These are phyloP conservation scores for Epichloe baconii DNA, from an alignment of 2,329 filamentous ascomycete genomes.

Conservation along the genomic window DNA sequence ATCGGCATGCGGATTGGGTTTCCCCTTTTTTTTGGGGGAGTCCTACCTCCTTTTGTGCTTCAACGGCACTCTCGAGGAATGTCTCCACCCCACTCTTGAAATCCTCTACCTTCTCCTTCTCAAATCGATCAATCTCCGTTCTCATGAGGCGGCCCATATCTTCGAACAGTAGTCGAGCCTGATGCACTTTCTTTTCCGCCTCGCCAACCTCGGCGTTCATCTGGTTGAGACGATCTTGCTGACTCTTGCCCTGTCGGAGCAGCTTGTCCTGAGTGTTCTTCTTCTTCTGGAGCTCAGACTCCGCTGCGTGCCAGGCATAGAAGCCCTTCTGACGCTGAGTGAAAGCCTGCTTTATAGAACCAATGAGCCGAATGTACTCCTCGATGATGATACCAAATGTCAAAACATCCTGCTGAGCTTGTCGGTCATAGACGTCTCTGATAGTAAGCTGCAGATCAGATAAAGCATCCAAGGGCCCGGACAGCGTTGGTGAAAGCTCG, in stretches of 20 bases:
- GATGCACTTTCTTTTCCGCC: conserved; percentile 84
- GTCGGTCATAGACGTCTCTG: conserved; percentile 86
- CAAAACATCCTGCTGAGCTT: conserved; percentile 91
- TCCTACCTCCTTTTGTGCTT: conserved; percentile 92
- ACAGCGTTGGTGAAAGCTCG: conserved; percentile 79
- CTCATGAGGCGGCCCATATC: conserved; percentile 96
- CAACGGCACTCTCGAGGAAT: conserved; percentile 89
- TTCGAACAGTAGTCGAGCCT: conserved; percentile 80
- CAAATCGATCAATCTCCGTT: conserved; percentile 81
- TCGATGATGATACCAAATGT: conserved; percentile 96
- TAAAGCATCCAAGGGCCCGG: conserved; percentile 76
- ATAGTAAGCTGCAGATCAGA: conserved; percentile 92
- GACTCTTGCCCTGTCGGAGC: conserved; percentile 84
- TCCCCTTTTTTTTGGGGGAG: no score
- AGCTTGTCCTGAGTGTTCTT: conserved; percentile 85
- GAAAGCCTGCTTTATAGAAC: conserved; percentile 89
- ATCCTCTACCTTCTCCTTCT: conserved; percentile 95
- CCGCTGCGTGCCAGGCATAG: conserved; percentile 84
- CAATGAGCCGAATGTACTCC: conserved; percentile 93
- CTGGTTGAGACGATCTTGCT: conserved; percentile 90
- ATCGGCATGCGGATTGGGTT: background rate
- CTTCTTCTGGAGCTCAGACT: conserved; percentile 81
- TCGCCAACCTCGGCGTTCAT: conserved; percentile 89
- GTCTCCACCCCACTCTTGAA: conserved; percentile 98
- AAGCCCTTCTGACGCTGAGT: conserved; percentile 88